phyloP scores from a whole-genome alignment of 352 stramenopile species.

The Phytophthora tentaculata region DNA sequence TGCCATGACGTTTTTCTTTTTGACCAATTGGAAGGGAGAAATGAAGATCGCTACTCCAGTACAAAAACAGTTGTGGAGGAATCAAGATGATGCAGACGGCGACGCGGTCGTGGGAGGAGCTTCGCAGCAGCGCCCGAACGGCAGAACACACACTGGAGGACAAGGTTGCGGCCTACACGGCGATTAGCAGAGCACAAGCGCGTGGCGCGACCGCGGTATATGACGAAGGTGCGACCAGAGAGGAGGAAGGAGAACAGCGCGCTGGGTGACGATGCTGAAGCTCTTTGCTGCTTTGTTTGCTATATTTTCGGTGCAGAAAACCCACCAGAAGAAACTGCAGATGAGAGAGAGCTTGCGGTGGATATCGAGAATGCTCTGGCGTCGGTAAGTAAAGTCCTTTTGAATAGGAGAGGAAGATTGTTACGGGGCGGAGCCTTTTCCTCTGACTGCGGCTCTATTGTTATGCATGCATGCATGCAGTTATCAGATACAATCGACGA shows the following conservation, averaged over 20 bases:
- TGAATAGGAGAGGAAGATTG: neutral
- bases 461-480: conserved; percentile 42
- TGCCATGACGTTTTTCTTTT: conserved; percentile 12
- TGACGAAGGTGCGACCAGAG: conserved; percentile 61
- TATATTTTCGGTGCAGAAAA: conserved; percentile 54
- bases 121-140: conserved; percentile 67
- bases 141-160: conserved; percentile 84
- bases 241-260: neutral
- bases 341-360: conserved; percentile 67
- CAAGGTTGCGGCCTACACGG: conserved; percentile 77
- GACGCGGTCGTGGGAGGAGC: conserved; percentile 78
- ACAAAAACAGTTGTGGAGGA: neutral
- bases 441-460: neutral
- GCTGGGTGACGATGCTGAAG: conserved; percentile 2
- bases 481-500: conserved; percentile 87
- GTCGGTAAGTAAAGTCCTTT: conserved; percentile 43
- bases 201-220: conserved; percentile 40
- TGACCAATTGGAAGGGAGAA: conserved; percentile 7
- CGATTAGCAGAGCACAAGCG: conserved; percentile 56
- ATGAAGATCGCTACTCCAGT: no score
- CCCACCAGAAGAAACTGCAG: conserved; percentile 53
- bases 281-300: neutral
- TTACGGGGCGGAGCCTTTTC: neutral
- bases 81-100: conserved; percentile 62
- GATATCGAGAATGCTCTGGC: conserved; percentile 84